phyloP scores from a whole-genome alignment of 2,329 filamentous ascomycete genomes.

The Fusarium pilosicola region DNA sequence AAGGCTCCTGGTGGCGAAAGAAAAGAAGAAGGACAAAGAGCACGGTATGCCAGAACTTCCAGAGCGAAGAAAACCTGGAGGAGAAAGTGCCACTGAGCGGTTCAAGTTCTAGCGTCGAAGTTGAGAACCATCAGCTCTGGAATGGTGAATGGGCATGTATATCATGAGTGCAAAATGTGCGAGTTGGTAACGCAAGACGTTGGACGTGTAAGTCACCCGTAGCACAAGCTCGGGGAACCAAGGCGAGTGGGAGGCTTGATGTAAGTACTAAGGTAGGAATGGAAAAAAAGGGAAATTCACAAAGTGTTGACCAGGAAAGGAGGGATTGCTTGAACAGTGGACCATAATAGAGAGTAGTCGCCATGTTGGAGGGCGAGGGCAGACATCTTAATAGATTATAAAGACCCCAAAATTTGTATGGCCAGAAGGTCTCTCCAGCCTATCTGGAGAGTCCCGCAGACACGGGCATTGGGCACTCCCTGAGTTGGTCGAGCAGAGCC shows the following conservation, averaged over 20 bases:
- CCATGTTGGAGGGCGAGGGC: conserved; percentile 24
- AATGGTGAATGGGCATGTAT: background rate
- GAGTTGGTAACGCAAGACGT: conserved; percentile 10
- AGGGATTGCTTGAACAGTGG: background rate
- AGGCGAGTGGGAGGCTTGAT: background rate
- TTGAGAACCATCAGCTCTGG: background rate
- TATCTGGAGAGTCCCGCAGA: background rate
- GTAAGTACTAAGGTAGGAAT: background rate
- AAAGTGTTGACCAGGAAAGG: background rate
- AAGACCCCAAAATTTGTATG: conserved; percentile 9
- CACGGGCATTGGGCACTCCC: conserved; percentile 18
- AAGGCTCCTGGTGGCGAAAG: background rate
- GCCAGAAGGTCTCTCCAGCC: background rate
- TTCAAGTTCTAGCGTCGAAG: background rate
- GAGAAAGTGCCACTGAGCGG: background rate
- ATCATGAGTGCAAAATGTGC: background rate
- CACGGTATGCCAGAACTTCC: background rate
- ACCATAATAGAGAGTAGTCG: background rate
- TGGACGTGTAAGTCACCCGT: conserved; percentile 20
- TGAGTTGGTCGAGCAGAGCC: conserved; percentile 22
- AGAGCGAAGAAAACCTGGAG: background rate
- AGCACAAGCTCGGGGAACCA: background rate
- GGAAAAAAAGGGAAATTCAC: background rate
- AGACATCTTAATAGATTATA: conserved; percentile 27
- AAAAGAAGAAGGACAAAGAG: background rate